A percentile compares a stretch with the other conserved stretches of the same genome.
These are phyloP conservation scores for Colletotrichum abscissum DNA, from an alignment of 2,329 filamentous ascomycete species.

Conservation along the genomic window DNA sequence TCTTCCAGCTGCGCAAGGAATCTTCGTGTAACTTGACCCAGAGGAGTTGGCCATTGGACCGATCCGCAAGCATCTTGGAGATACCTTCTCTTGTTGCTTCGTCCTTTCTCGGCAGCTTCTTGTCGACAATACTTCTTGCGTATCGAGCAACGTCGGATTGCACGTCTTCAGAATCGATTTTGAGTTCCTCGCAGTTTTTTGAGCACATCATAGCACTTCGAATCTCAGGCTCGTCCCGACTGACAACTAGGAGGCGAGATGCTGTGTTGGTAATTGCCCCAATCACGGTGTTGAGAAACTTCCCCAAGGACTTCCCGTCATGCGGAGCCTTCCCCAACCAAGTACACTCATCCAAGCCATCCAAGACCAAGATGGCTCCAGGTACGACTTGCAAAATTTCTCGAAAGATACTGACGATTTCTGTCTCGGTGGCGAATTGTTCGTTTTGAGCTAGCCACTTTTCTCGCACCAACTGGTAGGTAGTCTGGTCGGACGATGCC, in stretches of 20 bases:
- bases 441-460: neutral
- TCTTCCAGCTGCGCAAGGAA: conserved; percentile 40
- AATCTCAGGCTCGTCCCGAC: conserved; percentile 41
- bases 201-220: conserved; percentile 32
- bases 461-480: conserved; percentile 22
- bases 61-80: conserved; percentile 39
- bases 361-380: conserved; percentile 40
- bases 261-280: neutral
- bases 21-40: conserved; percentile 45
- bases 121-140: conserved; percentile 42
- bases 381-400: conserved; percentile 33
- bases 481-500: too few relatives aligned
- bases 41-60: conserved; percentile 48
- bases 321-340: neutral
- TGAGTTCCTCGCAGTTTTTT: conserved; percentile 20
- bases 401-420: conserved; percentile 38
- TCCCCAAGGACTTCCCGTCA: neutral
- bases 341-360: conserved; percentile 50
- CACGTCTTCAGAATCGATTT: conserved; percentile 39
- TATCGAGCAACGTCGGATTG: conserved; percentile 38
- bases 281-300: conserved; percentile 37
- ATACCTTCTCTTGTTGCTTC: conserved; percentile 33
- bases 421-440: conserved; percentile 31
- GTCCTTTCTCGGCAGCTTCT: conserved; percentile 43
- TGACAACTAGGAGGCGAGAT: conserved; percentile 33